phyloP scores from a whole-genome alignment of 495 filamentous ascomycete genomes.

The Penicillium macrosclerotiorum region DNA sequence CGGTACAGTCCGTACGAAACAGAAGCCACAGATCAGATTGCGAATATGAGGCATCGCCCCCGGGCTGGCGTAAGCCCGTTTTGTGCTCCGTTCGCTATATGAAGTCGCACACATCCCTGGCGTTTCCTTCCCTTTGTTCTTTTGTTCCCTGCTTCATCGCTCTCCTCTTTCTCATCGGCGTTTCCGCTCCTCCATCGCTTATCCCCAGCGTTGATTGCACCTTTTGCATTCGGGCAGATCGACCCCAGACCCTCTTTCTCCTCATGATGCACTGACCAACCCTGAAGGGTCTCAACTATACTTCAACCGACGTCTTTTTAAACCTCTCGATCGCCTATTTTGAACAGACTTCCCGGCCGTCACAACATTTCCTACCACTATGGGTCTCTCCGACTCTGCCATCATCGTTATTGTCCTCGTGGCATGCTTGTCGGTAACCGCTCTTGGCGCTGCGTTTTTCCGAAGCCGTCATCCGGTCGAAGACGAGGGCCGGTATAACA shows the following conservation, averaged over 20 bases:
- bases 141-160: not conserved
- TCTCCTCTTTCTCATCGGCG: not conserved
- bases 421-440: slow-evolving; percentile 33
- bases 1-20: not conserved
- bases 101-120: not conserved
- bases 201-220: not conserved
- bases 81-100: slow-evolving; percentile 1
- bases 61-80: slow-evolving; percentile 1
- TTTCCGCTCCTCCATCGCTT: not conserved
- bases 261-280: slow-evolving; percentile 12
- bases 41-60: slow-evolving; percentile 12
- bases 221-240: too few relatives aligned
- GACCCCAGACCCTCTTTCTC: not conserved
- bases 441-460: slow-evolving; percentile 35
- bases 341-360: too few relatives aligned
- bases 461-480: slow-evolving; percentile 30
- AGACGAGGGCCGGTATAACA: slow-evolving; percentile 10
- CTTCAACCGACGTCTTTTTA: not conserved
- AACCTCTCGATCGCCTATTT: not conserved
- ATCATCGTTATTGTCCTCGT: slow-evolving; percentile 46
- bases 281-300: slow-evolving; percentile 1
- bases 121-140: not conserved
- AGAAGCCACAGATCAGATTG: slow-evolving; percentile 6
- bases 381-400: slow-evolving; percentile 31
- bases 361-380: slow-evolving; percentile 8